phyloP scores from a whole-genome alignment of 768 basidiomycete species.

The Mrakia hoshinonis region DNA sequence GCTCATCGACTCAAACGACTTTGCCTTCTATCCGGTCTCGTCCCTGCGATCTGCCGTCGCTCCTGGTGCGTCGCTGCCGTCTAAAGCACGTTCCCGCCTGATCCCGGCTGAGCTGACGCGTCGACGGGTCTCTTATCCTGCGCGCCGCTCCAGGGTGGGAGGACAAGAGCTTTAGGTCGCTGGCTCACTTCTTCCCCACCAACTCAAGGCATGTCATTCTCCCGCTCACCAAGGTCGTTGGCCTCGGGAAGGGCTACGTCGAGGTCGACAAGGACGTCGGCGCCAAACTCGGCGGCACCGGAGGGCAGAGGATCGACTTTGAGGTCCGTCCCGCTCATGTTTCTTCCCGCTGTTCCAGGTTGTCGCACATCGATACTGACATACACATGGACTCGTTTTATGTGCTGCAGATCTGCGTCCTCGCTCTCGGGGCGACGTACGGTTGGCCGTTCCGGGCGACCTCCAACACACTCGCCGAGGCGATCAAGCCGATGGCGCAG shows the following conservation, averaged over 20 bases:
- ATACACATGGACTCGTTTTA: neutral
- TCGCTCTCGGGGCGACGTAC: slow-evolving; percentile 24
- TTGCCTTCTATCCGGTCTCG: slow-evolving; percentile 12
- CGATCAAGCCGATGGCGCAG: neutral
- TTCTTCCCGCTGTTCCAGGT: neutral
- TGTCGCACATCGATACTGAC: neutral
- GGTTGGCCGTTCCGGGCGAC: slow-evolving; percentile 1
- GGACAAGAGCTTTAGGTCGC: slow-evolving; percentile 14
- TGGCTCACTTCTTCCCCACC: slow-evolving; percentile 1
- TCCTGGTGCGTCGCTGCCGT: neutral
- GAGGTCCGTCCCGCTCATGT: slow-evolving; percentile 4
- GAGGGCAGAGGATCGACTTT: slow-evolving; percentile 16
- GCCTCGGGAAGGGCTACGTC: slow-evolving; percentile 16
- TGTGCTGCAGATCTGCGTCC: neutral
- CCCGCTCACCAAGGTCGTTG: slow-evolving; percentile 19
- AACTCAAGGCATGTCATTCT: slow-evolving; percentile 11
- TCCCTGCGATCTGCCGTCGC: slow-evolving; percentile 22
- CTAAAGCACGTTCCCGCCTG: no score
- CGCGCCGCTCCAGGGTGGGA: slow-evolving; percentile 26
- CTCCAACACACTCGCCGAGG: neutral
- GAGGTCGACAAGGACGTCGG: neutral
- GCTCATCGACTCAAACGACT: slow-evolving; percentile 15
- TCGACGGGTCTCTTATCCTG: no score
- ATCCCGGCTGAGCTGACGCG: no score
- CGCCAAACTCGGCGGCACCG: neutral